A percentile compares a stretch with the other conserved stretches of the same genome.
phyloP scores from a whole-genome alignment of 169 alveolate genomes.

The Plasmodium vinckei region DNA sequence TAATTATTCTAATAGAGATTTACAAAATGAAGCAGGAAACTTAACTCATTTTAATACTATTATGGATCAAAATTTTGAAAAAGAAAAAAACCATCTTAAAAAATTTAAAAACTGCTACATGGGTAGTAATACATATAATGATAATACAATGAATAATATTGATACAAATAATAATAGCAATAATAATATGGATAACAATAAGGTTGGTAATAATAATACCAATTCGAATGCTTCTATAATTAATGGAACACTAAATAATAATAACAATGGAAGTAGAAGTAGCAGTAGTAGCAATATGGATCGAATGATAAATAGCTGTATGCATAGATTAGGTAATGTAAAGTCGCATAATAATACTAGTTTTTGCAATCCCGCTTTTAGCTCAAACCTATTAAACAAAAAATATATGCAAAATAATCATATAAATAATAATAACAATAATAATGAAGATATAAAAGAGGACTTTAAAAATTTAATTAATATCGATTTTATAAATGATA shows the following conservation, averaged over 20 bases:
- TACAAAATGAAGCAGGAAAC: not conserved
- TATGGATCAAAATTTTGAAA: slow-evolving; percentile 7
- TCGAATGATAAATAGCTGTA: slow-evolving; percentile 5
- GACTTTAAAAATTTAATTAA: slow-evolving; percentile 61
- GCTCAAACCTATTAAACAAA: slow-evolving; percentile 16
- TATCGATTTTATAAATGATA: slow-evolving; percentile 68
- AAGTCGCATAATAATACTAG: not conserved
- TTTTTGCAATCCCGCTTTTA: not conserved
- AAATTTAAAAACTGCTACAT: not conserved
- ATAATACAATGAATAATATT: not conserved
- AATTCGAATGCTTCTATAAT: not conserved
- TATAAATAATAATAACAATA: slow-evolving; percentile 35
- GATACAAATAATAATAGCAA: slow-evolving; percentile 3
- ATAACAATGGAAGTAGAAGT: not conserved
- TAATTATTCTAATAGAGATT: not conserved
- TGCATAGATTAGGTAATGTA: not conserved
- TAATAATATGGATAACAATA: slow-evolving; percentile 3
- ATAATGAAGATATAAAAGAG: slow-evolving; percentile 59
- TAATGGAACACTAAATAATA: not conserved
- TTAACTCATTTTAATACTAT: not conserved
- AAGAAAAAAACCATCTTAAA: not conserved
- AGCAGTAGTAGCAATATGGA: not conserved
- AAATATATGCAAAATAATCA: slow-evolving; percentile 46
- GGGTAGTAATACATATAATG: slow-evolving; percentile 15
- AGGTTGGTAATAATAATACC: slow-evolving; percentile 3